These are phyloP conservation scores for Tilletia walkeri DNA, from an alignment of 1,284 basidiomycete genomes.

Conservation along the genomic window DNA sequence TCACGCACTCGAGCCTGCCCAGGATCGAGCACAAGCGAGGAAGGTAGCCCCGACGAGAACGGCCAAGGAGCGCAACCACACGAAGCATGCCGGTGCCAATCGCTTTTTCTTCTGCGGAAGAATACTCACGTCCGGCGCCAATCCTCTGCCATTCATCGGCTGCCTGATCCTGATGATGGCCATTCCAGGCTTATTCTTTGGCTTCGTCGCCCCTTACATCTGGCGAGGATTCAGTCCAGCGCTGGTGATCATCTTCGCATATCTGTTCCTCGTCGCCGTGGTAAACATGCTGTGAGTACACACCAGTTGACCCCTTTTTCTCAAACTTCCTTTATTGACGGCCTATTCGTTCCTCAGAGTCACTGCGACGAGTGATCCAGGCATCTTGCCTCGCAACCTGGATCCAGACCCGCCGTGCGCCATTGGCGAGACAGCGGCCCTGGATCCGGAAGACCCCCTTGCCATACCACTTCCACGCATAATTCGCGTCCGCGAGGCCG, in stretches of 20 bases:
- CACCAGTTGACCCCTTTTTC: slow-evolving; percentile 3
- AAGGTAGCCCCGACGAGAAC: background rate
- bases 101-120: slow-evolving; percentile 41
- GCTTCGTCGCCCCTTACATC: slow-evolving; percentile 44
- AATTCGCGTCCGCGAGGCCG: slow-evolving; percentile 25
- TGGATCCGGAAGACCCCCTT: slow-evolving; percentile 28
- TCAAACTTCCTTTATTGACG: background rate
- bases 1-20: background rate
- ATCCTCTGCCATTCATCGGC: slow-evolving; percentile 41
- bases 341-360: slow-evolving; percentile 23
- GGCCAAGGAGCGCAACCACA: slow-evolving; percentile 30
- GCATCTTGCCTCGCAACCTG: slow-evolving; percentile 49
- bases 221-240: slow-evolving; percentile 40
- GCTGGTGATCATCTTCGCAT: slow-evolving; percentile 38
- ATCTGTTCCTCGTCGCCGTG: slow-evolving; percentile 37
- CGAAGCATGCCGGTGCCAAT: slow-evolving; percentile 35
- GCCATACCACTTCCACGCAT: slow-evolving; percentile 27
- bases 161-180: slow-evolving; percentile 33
- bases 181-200: slow-evolving; percentile 44
- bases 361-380: slow-evolving; percentile 50
- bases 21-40: background rate
- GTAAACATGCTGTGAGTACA: slow-evolving; percentile 38
- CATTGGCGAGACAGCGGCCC: slow-evolving; percentile 19
- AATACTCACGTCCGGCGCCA: slow-evolving; percentile 43
- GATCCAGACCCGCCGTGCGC: slow-evolving; percentile 51